Evolutionary conservation across 106 monocot species (phyloP).

Genomic region (Posidonia australis): DNA sequence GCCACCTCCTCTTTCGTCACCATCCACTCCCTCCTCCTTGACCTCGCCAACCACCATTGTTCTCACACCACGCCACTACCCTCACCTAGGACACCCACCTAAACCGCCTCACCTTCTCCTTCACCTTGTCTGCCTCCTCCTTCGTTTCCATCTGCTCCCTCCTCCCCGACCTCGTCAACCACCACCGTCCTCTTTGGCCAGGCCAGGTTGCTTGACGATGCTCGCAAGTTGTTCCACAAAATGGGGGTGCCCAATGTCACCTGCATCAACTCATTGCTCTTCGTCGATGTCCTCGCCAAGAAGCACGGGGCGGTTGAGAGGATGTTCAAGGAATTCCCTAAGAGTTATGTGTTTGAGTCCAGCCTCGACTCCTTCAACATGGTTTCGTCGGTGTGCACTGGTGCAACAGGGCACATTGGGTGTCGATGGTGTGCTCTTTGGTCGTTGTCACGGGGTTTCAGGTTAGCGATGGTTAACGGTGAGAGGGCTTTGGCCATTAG

Average conservation of each 20-base stretch:
- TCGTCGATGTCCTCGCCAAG: slow-evolving; percentile 50
- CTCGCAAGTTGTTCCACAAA: slow-evolving; percentile 33
- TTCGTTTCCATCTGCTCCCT: slow-evolving; percentile 29
- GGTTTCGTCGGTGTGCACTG: too few species aligned
- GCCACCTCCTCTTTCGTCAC: too few species aligned
- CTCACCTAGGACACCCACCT: slow-evolving; percentile 46
- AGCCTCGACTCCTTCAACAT: slow-evolving; percentile 57
- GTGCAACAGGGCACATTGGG: too few species aligned
- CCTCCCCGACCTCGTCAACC: slow-evolving; percentile 18
- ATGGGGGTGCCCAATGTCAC: slow-evolving; percentile 12
- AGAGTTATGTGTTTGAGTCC: slow-evolving; percentile 25
- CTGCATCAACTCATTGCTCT: slow-evolving; percentile 70
- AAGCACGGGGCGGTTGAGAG: slow-evolving; percentile 31
- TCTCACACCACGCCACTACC: slow-evolving; percentile 45
- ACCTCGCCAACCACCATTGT: too few species aligned
- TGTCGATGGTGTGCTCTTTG: too few species aligned
- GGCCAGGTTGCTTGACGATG: slow-evolving; percentile 56
- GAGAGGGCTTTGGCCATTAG: too few species aligned
- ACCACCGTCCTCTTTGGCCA: slow-evolving; percentile 78
- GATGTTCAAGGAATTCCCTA: slow-evolving; percentile 45
- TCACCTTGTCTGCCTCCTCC: slow-evolving; percentile 34
- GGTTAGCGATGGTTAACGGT: too few species aligned
- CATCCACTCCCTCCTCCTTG: too few species aligned
- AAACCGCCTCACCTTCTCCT: slow-evolving; percentile 55
- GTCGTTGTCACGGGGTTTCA: too few species aligned